Percentiles rank a stretch among this genome's conserved stretches.
These are phyloP conservation scores for Lindgomyces ingoldianus DNA, from an alignment of 495 filamentous ascomycete genomes.

Conservation along the genomic window DNA sequence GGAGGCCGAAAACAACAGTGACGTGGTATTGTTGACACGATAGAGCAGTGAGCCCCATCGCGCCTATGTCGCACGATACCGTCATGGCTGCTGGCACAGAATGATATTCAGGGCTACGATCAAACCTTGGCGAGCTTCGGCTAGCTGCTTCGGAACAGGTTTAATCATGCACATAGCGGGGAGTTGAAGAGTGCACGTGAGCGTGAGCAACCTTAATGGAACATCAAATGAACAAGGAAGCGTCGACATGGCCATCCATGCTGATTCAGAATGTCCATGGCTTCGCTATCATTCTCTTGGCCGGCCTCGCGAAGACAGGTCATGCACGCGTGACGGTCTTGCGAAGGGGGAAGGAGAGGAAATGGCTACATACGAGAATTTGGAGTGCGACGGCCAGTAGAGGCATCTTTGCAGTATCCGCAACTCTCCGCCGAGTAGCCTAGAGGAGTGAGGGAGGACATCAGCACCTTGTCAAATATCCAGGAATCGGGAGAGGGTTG, in stretches of 20 bases:
- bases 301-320: not conserved
- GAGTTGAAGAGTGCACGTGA: conserved; percentile 11
- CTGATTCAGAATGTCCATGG: not conserved
- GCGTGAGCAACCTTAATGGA: conserved; percentile 14
- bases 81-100: not conserved
- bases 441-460: conserved; percentile 20
- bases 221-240: conserved; percentile 1
- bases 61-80: not conserved
- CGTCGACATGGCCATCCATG: not conserved
- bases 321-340: conserved; percentile 6
- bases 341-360: conserved; percentile 7
- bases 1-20: not conserved
- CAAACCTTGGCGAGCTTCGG: not conserved
- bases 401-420: conserved; percentile 47
- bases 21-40: conserved; percentile 3
- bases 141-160: conserved; percentile 3
- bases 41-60: not conserved
- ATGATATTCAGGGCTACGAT: not conserved
- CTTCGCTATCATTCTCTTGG: not conserved
- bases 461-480: conserved; percentile 27
- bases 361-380: conserved; percentile 44
- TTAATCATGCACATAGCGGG: not conserved
- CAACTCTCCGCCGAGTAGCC: conserved; percentile 46
- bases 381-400: conserved; percentile 44
- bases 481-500: conserved; percentile 5